Percentiles rank a stretch among this genome's conserved stretches.
phyloP scores from a whole-genome alignment of 192 early-diverging fungal species.

The Backusella macrospora region DNA sequence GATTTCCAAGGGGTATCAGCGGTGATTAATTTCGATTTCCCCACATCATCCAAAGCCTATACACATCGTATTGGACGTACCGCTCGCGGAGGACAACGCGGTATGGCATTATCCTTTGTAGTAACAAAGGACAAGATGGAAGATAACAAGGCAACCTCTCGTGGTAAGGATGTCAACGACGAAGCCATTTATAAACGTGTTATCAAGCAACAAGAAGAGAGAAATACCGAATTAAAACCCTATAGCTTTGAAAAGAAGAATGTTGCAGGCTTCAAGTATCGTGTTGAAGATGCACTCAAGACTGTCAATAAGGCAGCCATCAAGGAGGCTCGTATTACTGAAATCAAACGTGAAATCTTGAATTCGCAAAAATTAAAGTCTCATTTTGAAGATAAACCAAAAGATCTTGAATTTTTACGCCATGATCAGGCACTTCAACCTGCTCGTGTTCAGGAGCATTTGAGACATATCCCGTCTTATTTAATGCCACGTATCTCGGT shows the following conservation, averaged over 20 bases:
- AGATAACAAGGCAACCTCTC: slow-evolving; percentile 38
- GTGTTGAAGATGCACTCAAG: slow-evolving; percentile 83
- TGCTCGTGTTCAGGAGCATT: slow-evolving; percentile 78
- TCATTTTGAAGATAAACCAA: slow-evolving; percentile 97
- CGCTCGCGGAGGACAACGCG: slow-evolving; percentile 86
- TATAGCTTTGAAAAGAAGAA: slow-evolving; percentile 90
- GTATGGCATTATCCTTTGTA: slow-evolving; percentile 90
- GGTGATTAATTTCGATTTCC: slow-evolving; percentile 99
- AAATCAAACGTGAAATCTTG: slow-evolving; percentile 92
- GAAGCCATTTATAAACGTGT: slow-evolving; percentile 77
- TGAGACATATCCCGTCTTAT: slow-evolving; percentile 94
- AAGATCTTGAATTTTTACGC: slow-evolving; percentile 86
- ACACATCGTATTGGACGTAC: slow-evolving; percentile 95
- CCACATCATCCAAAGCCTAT: slow-evolving; percentile 80
- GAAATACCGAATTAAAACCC: slow-evolving; percentile 62
- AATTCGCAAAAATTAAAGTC: slow-evolving; percentile 95
- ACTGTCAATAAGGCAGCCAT: slow-evolving; percentile 75
- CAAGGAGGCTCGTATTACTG: slow-evolving; percentile 91
- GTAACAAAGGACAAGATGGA: slow-evolving; percentile 52
- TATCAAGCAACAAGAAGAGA: slow-evolving; percentile 50
- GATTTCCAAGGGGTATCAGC: slow-evolving; percentile 92
- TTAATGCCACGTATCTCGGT: slow-evolving; percentile 81
- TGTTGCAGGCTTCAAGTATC: slow-evolving; percentile 91
- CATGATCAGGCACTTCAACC: slow-evolving; percentile 91
- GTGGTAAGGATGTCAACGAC: slow-evolving; percentile 51